A percentile compares a stretch with the other conserved stretches of the same genome.
These are phyloP conservation scores for Gamsiella multidivaricata DNA, from an alignment of 192 early-diverging fungal species.

Conservation along the genomic window DNA sequence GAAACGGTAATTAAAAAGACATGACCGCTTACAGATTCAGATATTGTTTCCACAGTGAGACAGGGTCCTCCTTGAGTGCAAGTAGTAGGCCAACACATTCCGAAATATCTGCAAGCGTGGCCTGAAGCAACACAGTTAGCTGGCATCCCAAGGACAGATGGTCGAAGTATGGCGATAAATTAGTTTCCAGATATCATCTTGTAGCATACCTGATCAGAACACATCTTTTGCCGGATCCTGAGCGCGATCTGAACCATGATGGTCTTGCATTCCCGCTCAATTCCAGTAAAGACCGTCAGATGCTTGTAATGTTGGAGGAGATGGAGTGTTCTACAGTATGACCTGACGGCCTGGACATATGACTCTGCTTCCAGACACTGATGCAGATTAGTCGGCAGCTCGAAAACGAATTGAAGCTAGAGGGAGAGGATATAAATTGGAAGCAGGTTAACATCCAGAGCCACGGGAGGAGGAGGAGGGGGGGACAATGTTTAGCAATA, in stretches of 20 bases:
- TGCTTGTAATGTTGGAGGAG: constrained; percentile 83
- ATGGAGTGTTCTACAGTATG: constrained; percentile 75
- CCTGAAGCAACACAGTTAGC: no score
- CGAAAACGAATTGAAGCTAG: constrained; percentile 89
- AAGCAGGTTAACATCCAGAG: background rate
- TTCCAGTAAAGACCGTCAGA: constrained; percentile 80
- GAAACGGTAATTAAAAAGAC: background rate
- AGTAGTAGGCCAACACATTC: constrained; percentile 63
- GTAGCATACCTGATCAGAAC: constrained; percentile 35
- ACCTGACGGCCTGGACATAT: constrained; percentile 81
- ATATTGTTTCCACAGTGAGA: constrained; percentile 56
- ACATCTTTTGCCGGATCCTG: constrained; percentile 68
- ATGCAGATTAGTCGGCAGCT: constrained; percentile 80
- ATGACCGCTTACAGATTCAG: constrained; percentile 55
- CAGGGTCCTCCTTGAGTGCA: constrained; percentile 55
- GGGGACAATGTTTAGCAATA: background rate
- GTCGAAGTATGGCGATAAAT: no score
- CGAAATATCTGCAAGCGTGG: constrained; percentile 58
- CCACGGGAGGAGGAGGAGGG: background rate
- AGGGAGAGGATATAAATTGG: background rate
- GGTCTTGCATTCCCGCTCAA: constrained; percentile 81
- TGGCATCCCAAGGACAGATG: no score
- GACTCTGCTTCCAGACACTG: constrained; percentile 65
- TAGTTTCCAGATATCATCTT: no score
- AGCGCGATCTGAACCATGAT: constrained; percentile 80